These are phyloP conservation scores for Holtermannia corniformis DNA, from an alignment of 768 basidiomycete species.

Conservation along the genomic window DNA sequence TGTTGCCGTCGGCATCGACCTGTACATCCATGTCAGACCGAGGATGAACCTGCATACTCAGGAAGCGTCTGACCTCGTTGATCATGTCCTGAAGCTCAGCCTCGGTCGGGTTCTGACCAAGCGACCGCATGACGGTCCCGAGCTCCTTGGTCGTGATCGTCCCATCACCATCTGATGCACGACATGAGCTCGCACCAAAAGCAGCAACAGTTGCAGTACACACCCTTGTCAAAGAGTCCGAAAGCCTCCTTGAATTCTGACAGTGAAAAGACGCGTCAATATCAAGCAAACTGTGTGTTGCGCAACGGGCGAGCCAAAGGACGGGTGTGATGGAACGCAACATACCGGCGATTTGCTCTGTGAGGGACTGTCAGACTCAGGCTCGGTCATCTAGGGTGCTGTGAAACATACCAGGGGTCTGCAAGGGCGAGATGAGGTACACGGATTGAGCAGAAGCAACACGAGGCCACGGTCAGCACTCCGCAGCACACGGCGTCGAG, in stretches of 20 bases:
- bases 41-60: not conserved
- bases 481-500: conserved; percentile 6
- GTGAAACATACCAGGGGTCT: not conserved
- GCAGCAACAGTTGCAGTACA: conserved; percentile 28
- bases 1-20: conserved; percentile 80
- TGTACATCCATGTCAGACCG: conserved; percentile 2
- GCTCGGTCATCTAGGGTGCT: not conserved
- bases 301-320: not conserved
- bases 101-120: conserved; percentile 87
- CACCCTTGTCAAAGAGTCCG: conserved; percentile 93
- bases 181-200: conserved; percentile 2
- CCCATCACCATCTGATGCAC: conserved; percentile 67
- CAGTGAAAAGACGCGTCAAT: not conserved
- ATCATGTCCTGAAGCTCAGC: conserved; percentile 91
- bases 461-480: conserved; percentile 3
- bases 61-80: conserved; percentile 53
- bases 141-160: conserved; percentile 85
- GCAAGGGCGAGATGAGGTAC: not conserved
- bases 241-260: conserved; percentile 98
- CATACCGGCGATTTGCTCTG: conserved; percentile 86
- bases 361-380: not conserved
- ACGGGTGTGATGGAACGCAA: conserved; percentile 5
- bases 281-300: not conserved
- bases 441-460: not conserved
- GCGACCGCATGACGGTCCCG: conserved; percentile 85